Conservation (phyloP, 345 rosid species). For the Eucalyptus cladocalyx region DNA sequence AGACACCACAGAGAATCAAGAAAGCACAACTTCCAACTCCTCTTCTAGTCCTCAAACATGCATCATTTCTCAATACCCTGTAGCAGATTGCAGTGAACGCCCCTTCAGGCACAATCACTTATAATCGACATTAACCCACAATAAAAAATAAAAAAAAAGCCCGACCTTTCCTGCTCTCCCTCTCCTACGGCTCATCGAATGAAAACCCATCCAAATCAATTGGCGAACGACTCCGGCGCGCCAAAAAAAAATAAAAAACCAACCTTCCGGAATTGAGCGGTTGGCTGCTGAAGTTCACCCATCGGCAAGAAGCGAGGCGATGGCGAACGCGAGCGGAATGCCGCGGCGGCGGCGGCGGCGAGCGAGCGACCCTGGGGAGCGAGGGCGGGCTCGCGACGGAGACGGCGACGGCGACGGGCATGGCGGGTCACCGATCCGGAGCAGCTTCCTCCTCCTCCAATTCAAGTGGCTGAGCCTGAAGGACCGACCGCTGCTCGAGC, state of each 20-base stretch:
- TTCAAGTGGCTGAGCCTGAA: neutral
- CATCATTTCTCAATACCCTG: neutral
- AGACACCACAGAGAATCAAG: neutral
- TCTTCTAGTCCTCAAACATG: neutral
- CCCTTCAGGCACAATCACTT: neutral
- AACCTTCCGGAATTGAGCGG: neutral
- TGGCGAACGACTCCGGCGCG: neutral
- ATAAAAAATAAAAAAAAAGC: neutral
- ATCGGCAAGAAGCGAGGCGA: conserved; percentile 52
- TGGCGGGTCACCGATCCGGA: neutral
- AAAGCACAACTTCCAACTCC: neutral
- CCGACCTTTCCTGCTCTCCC: neutral
- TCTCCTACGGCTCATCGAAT: neutral
- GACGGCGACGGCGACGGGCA: neutral
- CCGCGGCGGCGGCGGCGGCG: conserved; percentile 19
- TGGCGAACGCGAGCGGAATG: conserved; percentile 31
- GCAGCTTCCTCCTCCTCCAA: neutral
- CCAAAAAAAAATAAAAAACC: neutral
- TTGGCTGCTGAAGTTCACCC: conserved; percentile 25
- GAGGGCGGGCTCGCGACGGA: neutral
- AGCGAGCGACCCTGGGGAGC: conserved; percentile 13
- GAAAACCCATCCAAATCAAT: neutral
- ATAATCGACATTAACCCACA: neutral
- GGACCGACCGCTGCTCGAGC: neutral
- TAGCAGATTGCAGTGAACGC: neutral